phyloP scores from a whole-genome alignment of 495 filamentous ascomycete genomes.

The Evernia prunastri region DNA sequence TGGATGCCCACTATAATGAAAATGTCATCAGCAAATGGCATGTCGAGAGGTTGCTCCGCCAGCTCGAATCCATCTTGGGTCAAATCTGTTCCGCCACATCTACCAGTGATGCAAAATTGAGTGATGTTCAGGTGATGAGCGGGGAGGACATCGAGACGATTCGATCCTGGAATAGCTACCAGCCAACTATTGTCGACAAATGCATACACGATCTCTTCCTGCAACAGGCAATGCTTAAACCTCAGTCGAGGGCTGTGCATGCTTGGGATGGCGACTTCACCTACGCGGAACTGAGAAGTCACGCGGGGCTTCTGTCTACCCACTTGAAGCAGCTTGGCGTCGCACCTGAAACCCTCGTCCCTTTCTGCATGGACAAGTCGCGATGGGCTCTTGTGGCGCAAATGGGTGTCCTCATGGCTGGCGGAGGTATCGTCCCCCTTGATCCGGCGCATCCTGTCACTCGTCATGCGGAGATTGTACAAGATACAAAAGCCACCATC shows the following conservation, averaged over 20 bases:
- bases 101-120: constrained; percentile 26
- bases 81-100: constrained; percentile 26
- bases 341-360: constrained; percentile 29
- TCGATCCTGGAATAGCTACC: constrained; percentile 36
- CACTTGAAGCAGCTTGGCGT: constrained; percentile 36
- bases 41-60: constrained; percentile 40
- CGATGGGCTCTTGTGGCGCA: constrained; percentile 37
- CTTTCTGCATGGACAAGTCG: constrained; percentile 43
- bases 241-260: constrained; percentile 28
- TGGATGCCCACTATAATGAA: constrained; percentile 59
- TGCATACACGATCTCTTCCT: constrained; percentile 23
- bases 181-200: constrained; percentile 31
- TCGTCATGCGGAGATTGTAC: constrained; percentile 30
- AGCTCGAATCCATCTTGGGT: constrained; percentile 36
- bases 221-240: constrained; percentile 12
- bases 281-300: constrained; percentile 40
- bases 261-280: constrained; percentile 48
- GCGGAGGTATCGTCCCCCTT: constrained; percentile 46
- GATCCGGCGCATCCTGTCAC: constrained; percentile 43
- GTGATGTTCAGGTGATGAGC: constrained; percentile 38
- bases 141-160: constrained; percentile 36
- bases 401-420: constrained; percentile 44
- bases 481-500: constrained; percentile 40
- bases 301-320: constrained; percentile 33
- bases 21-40: constrained; percentile 34